Conservation (phyloP, 2,329 filamentous ascomycete genomes). For the Penicillium sclerotiorum region DNA sequence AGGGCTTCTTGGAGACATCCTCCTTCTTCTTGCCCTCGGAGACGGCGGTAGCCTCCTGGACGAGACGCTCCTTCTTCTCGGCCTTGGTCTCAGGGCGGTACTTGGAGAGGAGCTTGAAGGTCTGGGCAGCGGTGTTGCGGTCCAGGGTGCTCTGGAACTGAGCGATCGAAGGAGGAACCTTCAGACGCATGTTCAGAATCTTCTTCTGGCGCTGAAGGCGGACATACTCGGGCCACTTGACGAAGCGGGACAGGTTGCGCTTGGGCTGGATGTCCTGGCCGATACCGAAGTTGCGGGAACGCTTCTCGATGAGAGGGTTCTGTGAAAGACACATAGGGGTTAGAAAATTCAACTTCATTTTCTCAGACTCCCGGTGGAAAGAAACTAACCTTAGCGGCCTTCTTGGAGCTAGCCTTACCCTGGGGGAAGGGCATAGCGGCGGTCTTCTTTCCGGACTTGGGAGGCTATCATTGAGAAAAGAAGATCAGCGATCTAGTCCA, state of each 20-base stretch:
- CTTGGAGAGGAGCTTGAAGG: constrained; percentile 99
- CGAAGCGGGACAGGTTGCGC: constrained; percentile 96
- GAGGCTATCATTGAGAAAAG: constrained; percentile 99
- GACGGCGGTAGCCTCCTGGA: constrained; percentile 96
- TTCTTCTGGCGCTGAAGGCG: constrained; percentile 93
- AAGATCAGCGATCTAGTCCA: constrained; percentile 86
- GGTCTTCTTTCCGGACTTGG: constrained; percentile 96
- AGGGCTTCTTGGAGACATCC: constrained; percentile 99
- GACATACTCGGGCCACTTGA: constrained; percentile 99
- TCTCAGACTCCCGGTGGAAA: constrained; percentile 10
- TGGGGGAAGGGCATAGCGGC: constrained; percentile 95
- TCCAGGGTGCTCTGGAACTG: constrained; percentile 98
- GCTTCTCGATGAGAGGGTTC: constrained; percentile 99
- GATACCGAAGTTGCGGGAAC: constrained; percentile 95
- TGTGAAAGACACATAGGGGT: constrained; percentile 42
- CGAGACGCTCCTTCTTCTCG: constrained; percentile 99
- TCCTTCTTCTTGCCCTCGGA: constrained; percentile 99
- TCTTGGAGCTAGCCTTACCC: constrained; percentile 89
- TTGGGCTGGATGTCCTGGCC: constrained; percentile 98
- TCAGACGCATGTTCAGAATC: constrained; percentile 97
- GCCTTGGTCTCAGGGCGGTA: constrained; percentile 99
- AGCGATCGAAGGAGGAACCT: constrained; percentile 94
- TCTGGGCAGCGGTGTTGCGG: constrained; percentile 93
- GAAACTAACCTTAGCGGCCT: constrained; percentile 86
- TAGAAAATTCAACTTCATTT: constrained; percentile 18